Evolutionary conservation across 2,329 filamentous ascomycete species (phyloP), one percentile per base, ranked within the genome.

Genomic region (Fusarium concolor): DNA sequence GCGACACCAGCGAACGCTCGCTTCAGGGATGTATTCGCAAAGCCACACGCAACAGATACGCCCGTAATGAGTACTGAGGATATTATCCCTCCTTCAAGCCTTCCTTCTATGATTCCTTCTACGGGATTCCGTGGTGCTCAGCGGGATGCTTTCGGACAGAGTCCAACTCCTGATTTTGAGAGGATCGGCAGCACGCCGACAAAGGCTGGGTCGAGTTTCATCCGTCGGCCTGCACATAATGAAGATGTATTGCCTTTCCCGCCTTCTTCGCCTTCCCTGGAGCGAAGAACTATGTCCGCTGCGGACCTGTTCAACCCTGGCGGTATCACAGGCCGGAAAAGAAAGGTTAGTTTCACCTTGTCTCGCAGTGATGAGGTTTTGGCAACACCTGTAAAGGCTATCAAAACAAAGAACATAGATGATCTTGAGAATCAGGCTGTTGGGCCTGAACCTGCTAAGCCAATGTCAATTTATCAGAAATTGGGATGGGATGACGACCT

Each of bases 401-500:
- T 41, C 31, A 53, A 55, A 71, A 43, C 54, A 22, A 54, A 54
- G 64, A 67, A 26, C 8, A 55, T 62, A 20, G 57, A 46, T 22
- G 56, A 62, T 20, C 12, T 53, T 20, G 54, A 54, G 26, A 42
- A 68, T 28, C 52, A 56, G 26, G 55, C 57, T 9, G 50, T 63
- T 29, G 59, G 61, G 52, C 49, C 60, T 12, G 56, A 67, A 50
- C 45, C 41, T 20, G 12, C 61, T 22, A 78, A 73, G 61, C 75
- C 76, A 33, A 63, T 78, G 65, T 85, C 83, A 12, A 84, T 89
- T 51, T 89, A 85, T 68, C 80, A 86, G 70, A 79, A 78, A 67
- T 75, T 89, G 41, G 86, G 87, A 44, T 89, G 87, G 87, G 85
- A 88, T 71, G 82, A 87, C 61, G 85, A 88, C 63, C 78, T 82